A percentile compares a stretch with the other conserved stretches of the same genome.
Conservation (phyloP, 192 early-diverging fungal genomes). For the Gaertneriomyces sp. region DNA sequence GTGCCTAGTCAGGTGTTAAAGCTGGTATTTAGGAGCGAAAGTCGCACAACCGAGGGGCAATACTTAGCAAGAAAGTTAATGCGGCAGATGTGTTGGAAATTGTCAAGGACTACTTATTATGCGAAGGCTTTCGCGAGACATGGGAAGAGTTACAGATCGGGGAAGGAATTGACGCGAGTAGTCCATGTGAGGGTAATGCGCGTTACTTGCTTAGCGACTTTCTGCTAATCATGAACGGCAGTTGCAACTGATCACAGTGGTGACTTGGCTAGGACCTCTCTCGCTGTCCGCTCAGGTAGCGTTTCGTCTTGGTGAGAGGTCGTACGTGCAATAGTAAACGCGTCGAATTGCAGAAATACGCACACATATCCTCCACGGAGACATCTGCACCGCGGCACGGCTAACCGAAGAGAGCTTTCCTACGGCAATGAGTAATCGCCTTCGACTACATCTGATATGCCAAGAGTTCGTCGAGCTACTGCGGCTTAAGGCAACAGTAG, state of each 20-base stretch:
- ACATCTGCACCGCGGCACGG: background rate
- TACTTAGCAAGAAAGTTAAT: background rate
- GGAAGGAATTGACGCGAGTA: background rate
- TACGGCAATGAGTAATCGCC: background rate
- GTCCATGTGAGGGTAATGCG: no score
- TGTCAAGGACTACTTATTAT: background rate
- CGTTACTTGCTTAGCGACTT: no score
- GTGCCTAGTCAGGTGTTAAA: background rate
- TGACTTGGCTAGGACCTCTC: no score
- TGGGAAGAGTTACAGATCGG: background rate
- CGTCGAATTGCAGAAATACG: background rate
- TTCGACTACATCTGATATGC: background rate
- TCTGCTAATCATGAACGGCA: no score
- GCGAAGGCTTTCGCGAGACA: background rate
- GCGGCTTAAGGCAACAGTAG: background rate
- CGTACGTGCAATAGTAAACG: no score
- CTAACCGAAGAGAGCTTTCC: background rate
- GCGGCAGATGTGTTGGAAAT: background rate
- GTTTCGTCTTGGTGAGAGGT: no score
- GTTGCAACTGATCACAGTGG: no score
- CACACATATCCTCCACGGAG: background rate
- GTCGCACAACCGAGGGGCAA: background rate
- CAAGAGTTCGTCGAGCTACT: slow-evolving; percentile 6
- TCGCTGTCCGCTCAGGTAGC: no score
- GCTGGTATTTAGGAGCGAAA: background rate